These are phyloP conservation scores for Dothistroma septosporum DNA, from an alignment of 2,329 filamentous ascomycete species.

Conservation along the genomic window DNA sequence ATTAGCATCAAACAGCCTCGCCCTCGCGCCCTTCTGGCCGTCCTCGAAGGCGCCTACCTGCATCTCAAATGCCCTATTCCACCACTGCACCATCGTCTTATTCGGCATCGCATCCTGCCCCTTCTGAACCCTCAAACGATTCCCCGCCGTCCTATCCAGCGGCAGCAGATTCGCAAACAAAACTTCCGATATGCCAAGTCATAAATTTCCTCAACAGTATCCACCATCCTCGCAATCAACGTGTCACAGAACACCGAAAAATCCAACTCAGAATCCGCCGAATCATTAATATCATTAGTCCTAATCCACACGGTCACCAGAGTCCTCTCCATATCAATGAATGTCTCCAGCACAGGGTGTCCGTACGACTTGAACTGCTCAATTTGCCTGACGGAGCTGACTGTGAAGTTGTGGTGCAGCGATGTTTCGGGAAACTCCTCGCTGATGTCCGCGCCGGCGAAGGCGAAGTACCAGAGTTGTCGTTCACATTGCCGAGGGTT, in stretches of 20 bases:
- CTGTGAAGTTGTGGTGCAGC: background rate
- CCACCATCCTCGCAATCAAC: constrained; percentile 37
- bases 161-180: background rate
- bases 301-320: constrained; percentile 53
- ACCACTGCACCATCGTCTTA: constrained; percentile 45
- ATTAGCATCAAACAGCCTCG: constrained; percentile 47
- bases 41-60: constrained; percentile 37
- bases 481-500: background rate
- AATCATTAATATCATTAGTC: constrained; percentile 55
- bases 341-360: background rate
- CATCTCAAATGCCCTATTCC: constrained; percentile 39
- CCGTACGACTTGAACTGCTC: background rate
- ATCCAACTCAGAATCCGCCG: constrained; percentile 41
- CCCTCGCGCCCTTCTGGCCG: constrained; percentile 33
- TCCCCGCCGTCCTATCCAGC: background rate
- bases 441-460: background rate
- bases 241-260: constrained; percentile 47
- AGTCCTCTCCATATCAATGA: background rate
- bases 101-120: constrained; percentile 39
- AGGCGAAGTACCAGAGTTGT: background rate
- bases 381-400: background rate
- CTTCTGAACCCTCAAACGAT: background rate
- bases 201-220: background rate
- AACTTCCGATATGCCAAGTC: background rate
- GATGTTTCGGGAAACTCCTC: background rate